Evolutionary conservation across 2,329 filamentous ascomycete genomes (phyloP), one percentile per base, ranked within the genome.

Genomic region (Aureobasidium sp.): DNA sequence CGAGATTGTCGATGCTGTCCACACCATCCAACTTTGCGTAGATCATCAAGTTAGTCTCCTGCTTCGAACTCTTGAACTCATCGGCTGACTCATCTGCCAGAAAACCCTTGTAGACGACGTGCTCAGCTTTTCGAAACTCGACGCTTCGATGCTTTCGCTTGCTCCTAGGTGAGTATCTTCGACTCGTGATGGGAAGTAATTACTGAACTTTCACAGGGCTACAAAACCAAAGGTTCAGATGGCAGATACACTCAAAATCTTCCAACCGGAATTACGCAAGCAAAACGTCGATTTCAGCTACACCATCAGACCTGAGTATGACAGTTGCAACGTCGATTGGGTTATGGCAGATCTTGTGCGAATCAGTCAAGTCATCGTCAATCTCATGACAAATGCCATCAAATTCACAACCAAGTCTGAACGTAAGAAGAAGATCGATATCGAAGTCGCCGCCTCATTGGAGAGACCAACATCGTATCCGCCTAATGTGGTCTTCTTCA

Each of bases 21-120:
- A 70, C 32, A 71, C 76, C 0, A 79, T 79, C 20, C 65, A 75
- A 8, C 69, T 78, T 6, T 79, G 77, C 62, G 74, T 78, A 2
- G 71, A 70, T 13, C 77, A 79, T 63, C 77, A 78, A 61, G 51
- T 41, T 17, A 42, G 36, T 41, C 34, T n/a, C 7, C 13, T 7
- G 20, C n/a, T 15, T 50, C 8, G 3, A 29, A 5, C 1, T 3
- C 15, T 8, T 12, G 9, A 9, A 2, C n/a, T 6, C 10, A 1
- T 13, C 23, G 3, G 20, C 51, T 53, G 13, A 53, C 6, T 26
- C 15, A 0, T 5, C 26, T 15, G 2, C 5, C 8, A 53, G 51
- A 76, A 75, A 61, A 75, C 73, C 15, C 69, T 73, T 17, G 70
- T 66, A 58, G 53, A 79, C 71, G 77, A 79, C 71, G 75, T 72